Evolutionary conservation across 352 stramenopile genomes (phyloP).

Genomic region (Pythium rhizo-oryzae): DNA sequence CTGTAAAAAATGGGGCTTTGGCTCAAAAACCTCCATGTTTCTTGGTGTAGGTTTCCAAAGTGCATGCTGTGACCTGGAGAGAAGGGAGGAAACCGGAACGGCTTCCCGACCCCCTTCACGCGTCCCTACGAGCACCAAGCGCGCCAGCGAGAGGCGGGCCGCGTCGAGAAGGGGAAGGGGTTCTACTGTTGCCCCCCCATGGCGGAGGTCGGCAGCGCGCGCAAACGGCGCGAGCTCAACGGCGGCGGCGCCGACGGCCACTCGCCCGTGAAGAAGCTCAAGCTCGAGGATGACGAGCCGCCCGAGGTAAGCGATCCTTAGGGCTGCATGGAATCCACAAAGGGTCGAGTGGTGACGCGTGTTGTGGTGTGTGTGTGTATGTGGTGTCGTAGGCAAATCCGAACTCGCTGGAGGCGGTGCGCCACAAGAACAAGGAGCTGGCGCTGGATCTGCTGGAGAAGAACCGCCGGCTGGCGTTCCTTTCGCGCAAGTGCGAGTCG

Average conservation of each 20-base stretch:
- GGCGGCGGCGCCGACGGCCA: slow-evolving; percentile 19
- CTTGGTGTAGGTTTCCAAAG: background rate
- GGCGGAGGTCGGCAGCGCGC: slow-evolving; percentile 33
- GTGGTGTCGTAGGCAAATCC: slow-evolving; percentile 51
- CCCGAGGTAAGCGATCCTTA: slow-evolving; percentile 38
- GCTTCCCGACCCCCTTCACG: too few species aligned
- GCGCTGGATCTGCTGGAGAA: slow-evolving; percentile 81
- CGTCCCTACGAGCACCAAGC: background rate
- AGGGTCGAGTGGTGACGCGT: background rate
- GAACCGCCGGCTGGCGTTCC: slow-evolving; percentile 74
- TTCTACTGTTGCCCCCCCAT: slow-evolving; percentile 1
- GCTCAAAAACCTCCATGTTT: background rate
- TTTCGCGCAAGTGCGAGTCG: slow-evolving; percentile 68
- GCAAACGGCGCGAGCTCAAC: slow-evolving; percentile 44
- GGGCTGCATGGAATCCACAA: too few species aligned
- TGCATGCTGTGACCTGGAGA: too few species aligned
- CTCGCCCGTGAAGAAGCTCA: slow-evolving; percentile 63
- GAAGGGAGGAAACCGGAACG: too few species aligned
- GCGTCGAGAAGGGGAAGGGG: background rate
- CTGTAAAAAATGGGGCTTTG: background rate
- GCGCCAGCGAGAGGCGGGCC: background rate
- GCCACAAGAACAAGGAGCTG: slow-evolving; percentile 75
- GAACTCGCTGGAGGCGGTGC: slow-evolving; percentile 74
- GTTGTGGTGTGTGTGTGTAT: too few species aligned
- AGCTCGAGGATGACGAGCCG: slow-evolving; percentile 59